These are phyloP conservation scores for Mycosarcoma mackinlayi DNA, from an alignment of 1,284 basidiomycete genomes.

Conservation along the genomic window DNA sequence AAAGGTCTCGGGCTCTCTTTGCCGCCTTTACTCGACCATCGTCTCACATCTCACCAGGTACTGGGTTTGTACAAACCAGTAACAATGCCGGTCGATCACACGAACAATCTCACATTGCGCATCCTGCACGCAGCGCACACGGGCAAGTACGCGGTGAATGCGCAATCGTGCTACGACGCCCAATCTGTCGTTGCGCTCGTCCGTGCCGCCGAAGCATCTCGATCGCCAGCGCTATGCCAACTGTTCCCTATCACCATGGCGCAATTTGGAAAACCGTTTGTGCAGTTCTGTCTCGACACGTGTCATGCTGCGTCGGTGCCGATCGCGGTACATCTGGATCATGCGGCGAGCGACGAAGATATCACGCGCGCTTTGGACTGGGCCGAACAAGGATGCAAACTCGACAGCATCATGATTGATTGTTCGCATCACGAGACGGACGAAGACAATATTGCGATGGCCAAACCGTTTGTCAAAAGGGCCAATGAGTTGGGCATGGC, in stretches of 20 bases:
- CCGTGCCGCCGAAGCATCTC: constrained; percentile 26
- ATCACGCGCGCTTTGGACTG: constrained; percentile 34
- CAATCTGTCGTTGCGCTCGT: constrained; percentile 46
- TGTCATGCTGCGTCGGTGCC: constrained; percentile 41
- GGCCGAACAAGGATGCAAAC: constrained; percentile 32
- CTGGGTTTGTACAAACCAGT: neutral
- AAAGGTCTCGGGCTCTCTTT: no score
- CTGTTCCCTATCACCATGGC: constrained; percentile 52
- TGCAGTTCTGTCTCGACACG: constrained; percentile 29
- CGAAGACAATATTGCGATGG: constrained; percentile 49
- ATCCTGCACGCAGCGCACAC: constrained; percentile 30
- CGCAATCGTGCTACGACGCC: constrained; percentile 44
- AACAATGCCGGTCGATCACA: constrained; percentile 16
- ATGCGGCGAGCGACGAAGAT: constrained; percentile 43
- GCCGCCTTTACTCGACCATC: no score
- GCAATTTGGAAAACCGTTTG: constrained; percentile 49
- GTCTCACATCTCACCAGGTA: no score
- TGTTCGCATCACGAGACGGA: constrained; percentile 45
- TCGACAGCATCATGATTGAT: constrained; percentile 55
- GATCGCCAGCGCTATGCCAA: constrained; percentile 40
- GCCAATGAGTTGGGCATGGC: constrained; percentile 69
- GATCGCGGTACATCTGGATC: constrained; percentile 50
- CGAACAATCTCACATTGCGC: constrained; percentile 40
- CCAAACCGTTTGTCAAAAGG: constrained; percentile 46
- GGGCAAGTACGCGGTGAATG: constrained; percentile 45